A percentile compares a stretch with the other conserved stretches of the same genome.
phyloP scores from a whole-genome alignment of 257 asterid species.

The Anisodus acutangulus region DNA sequence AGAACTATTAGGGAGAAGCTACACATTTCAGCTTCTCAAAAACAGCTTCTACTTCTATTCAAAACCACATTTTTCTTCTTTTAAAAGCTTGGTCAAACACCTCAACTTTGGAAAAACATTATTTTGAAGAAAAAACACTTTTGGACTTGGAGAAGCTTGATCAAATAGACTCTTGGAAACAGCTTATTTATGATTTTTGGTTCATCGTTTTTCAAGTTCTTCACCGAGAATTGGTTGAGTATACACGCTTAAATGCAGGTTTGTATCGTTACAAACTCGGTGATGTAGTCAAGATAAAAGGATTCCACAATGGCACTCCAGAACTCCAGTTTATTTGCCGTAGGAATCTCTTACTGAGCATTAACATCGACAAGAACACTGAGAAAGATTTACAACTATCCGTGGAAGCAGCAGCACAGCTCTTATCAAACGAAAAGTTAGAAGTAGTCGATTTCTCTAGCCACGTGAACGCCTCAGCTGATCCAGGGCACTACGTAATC shows the following conservation, averaged over 20 bases:
- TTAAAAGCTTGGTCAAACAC: too few relatives aligned
- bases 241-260: conserved; percentile 53
- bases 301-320: conserved; percentile 85
- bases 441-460: conserved; percentile 94
- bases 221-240: neutral
- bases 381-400: conserved; percentile 89
- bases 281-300: conserved; percentile 82
- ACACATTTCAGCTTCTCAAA: too few relatives aligned
- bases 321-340: conserved; percentile 86
- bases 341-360: conserved; percentile 73
- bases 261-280: conserved; percentile 86
- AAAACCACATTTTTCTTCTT: too few relatives aligned
- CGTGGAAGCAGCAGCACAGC: conserved; percentile 70
- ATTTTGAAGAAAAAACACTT: too few relatives aligned
- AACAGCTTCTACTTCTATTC: too few relatives aligned
- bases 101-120: too few relatives aligned
- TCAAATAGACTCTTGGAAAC: too few relatives aligned
- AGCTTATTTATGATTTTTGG: too few relatives aligned
- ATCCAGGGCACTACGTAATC: conserved; percentile 76
- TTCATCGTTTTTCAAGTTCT: neutral
- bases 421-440: conserved; percentile 58
- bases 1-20: too few relatives aligned
- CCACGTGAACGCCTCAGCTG: conserved; percentile 57
- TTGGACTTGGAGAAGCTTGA: too few relatives aligned
- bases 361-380: conserved; percentile 93